These are phyloP conservation scores for Lentinula sp. DNA, from an alignment of 768 basidiomycete species.

Conservation along the genomic window DNA sequence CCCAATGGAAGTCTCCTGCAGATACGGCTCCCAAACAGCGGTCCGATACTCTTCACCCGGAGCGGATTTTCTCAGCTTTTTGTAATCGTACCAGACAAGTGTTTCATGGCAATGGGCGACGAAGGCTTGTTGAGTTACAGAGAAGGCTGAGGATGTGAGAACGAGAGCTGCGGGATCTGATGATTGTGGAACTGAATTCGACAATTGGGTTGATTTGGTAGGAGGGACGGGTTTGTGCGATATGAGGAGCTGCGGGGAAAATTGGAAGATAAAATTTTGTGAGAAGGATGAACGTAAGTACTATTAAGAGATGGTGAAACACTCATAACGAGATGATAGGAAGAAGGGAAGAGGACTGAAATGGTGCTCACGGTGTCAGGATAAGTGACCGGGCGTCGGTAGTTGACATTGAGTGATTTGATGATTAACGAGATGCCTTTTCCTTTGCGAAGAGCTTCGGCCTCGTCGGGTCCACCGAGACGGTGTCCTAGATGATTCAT, in stretches of 20 bases:
- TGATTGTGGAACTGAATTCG: background rate
- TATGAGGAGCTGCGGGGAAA: constrained; percentile 46
- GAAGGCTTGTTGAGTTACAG: constrained; percentile 52
- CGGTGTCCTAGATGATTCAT: constrained; percentile 49
- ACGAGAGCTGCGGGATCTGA: constrained; percentile 33
- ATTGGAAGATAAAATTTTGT: background rate
- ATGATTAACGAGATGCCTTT: constrained; percentile 69
- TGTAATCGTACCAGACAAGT: constrained; percentile 78
- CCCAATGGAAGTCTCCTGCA: background rate
- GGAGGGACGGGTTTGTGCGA: constrained; percentile 48
- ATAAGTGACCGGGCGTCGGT: constrained; percentile 64
- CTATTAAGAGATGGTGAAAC: background rate
- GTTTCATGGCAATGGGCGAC: constrained; percentile 62
- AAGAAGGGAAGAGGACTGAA: background rate
- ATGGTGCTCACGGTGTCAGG: constrained; percentile 60
- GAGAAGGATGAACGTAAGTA: background rate
- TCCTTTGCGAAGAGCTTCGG: constrained; percentile 52
- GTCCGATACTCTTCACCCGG: constrained; percentile 46
- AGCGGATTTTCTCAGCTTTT: constrained; percentile 54
- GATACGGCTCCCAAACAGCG: constrained; percentile 15
- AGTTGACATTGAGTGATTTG: constrained; percentile 64
- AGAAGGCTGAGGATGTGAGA: constrained; percentile 53
- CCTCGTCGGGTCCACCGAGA: constrained; percentile 52
- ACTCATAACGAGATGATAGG: background rate
- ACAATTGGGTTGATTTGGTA: constrained; percentile 4